Evolutionary conservation across 148 eudicot species (phyloP), one percentile per base, ranked within the genome.

Genomic region (Rhododendron williamsianum): DNA sequence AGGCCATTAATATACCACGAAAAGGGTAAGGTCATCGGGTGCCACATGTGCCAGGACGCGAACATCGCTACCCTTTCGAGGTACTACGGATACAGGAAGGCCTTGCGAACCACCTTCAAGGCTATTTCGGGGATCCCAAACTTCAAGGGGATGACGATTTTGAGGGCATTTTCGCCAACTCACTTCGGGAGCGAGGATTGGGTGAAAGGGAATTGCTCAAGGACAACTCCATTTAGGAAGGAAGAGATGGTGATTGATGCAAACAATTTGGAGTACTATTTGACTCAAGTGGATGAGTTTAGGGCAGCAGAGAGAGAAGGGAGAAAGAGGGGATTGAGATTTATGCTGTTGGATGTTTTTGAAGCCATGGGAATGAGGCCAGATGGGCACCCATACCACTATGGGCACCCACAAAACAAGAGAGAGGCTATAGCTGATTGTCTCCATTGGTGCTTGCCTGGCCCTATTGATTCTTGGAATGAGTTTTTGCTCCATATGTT

Each of bases 371-470:
- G 81, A 27, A 45, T 94, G 92, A 92, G 95, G 81, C 88, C 80
- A 25, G 96, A 95, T 73, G 91, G 92, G 52, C 87, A 89, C 18
- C 86, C 94, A 65, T 78, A 91, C 87, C 86, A 41, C 90, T 69
- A 87, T 63, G 95, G 92, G 6, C 92, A 90, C 80, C 87, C 88
- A 63, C 83, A 86, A 4, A 67, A 90, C 7, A 83, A 82, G 78
- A 88, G 84, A 35, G 85, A 38, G 79, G 84, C 77, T 23, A 87
- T 89, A 80, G 91, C 87, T 76, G 93, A 90, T 84, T 92, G 93
- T 84, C 90, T 92, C 30, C 93, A 92, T 82, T 92, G 93, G 93
- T 92, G 93, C 69, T 81, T 92, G 60, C 93, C 93, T 45, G 93
- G 93, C 35, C 91, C 93, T 9, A 85, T 92, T 78, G 77, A 85